phyloP scores from a whole-genome alignment of 768 basidiomycete species.

The Leccinum ochraceum region DNA sequence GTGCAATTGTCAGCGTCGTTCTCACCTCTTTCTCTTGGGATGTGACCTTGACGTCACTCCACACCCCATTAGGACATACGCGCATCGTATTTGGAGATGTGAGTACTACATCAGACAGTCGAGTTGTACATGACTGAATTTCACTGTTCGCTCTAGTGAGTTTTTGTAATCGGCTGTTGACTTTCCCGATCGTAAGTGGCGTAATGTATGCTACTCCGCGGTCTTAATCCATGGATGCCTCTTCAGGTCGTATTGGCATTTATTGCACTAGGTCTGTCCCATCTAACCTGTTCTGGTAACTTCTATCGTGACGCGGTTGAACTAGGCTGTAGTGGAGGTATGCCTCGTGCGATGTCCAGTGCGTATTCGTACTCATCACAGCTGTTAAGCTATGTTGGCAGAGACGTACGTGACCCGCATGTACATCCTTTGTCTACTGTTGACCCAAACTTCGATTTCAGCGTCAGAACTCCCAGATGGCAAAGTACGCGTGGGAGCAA shows the following conservation, averaged over 20 bases:
- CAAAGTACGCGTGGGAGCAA: conserved; percentile 33
- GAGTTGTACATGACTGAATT: not conserved
- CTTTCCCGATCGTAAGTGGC: conserved; percentile 34
- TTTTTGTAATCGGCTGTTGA: conserved; percentile 31
- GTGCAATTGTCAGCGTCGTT: conserved; percentile 34
- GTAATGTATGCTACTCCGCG: not conserved
- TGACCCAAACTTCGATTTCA: conserved; percentile 4
- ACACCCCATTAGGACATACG: conserved; percentile 32
- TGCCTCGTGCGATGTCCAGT: conserved; percentile 1
- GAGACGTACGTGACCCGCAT: conserved; percentile 28
- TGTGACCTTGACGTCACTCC: conserved; percentile 7
- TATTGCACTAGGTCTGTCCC: conserved; percentile 28
- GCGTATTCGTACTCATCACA: conserved; percentile 2
- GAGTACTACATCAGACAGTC: conserved; percentile 10
- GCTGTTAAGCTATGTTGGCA: conserved; percentile 29
- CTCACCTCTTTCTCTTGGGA: not conserved
- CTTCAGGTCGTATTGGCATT: conserved; percentile 29
- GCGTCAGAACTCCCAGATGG: conserved; percentile 35
- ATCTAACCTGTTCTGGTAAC: not conserved
- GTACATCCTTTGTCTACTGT: not conserved
- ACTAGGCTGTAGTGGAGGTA: conserved; percentile 34
- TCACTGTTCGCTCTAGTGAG: conserved; percentile 27
- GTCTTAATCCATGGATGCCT: not conserved
- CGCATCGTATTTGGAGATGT: conserved; percentile 41
- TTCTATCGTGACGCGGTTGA: not conserved